phyloP scores from a whole-genome alignment of 176 grass and related monocot genomes.

The Oryza meyeriana region DNA sequence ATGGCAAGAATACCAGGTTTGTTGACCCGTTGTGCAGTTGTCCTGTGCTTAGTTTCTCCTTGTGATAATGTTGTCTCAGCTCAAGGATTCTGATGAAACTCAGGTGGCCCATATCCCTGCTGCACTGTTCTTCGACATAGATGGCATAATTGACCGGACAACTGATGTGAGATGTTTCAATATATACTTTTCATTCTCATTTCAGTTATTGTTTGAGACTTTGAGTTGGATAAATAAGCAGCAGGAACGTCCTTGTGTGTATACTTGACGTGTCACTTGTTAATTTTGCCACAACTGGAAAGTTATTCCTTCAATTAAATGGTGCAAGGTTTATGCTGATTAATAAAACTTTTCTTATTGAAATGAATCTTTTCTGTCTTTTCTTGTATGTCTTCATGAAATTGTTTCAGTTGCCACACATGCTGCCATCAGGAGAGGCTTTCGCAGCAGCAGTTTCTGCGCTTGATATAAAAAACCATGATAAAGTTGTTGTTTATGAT shows the following conservation, averaged over 20 bases:
- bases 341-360: background rate
- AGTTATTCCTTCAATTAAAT: background rate
- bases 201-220: background rate
- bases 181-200: background rate
- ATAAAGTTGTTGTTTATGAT: conserved; percentile 88
- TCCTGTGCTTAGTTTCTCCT: background rate
- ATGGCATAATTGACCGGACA: conserved; percentile 59
- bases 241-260: background rate
- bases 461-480: conserved; percentile 68
- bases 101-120: conserved; percentile 77
- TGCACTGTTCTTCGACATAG: conserved; percentile 79
- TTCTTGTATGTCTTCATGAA: background rate
- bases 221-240: conserved; percentile 3
- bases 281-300: background rate
- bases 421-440: conserved; percentile 80
- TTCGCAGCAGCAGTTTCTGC: conserved; percentile 72
- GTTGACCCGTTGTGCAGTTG: background rate
- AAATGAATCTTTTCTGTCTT: background rate
- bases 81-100: conserved; percentile 31
- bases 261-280: background rate
- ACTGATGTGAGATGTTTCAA: conserved; percentile 56
- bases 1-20: conserved; percentile 84
- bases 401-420: conserved; percentile 74
- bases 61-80: conserved; percentile 6
- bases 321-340: background rate